Base-by-base conservation (phyloP, 2,329 filamentous ascomycete species). In the Xylariaceae sp. region DNA sequence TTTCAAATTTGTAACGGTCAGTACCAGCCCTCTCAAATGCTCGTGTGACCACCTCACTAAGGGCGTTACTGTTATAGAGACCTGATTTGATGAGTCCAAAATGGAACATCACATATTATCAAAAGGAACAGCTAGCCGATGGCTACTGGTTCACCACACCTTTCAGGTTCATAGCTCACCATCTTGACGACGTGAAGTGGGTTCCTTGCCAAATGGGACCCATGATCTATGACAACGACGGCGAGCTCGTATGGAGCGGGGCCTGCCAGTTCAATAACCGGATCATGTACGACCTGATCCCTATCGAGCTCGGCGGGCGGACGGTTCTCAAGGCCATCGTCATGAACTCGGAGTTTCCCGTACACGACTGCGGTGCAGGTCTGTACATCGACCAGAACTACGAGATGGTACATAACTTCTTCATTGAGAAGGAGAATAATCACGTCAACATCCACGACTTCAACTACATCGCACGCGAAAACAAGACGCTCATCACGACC, bases 241-340 rank as follows among this genome's bases (percentile, higher is more conserved):
- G 37, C 12, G 37, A 39, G 37, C 21, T 39, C 7, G 21, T 39
- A 10, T 39, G 37, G 37, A 39, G 37, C 21, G 37, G 37, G n/a
- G 37, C 37, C 11, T 39, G 37, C 37, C 37, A 39, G 37, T 39
- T 23, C 37, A 39, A 39, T 27, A 21, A 39, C 17, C 37, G 37
- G 5, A 39, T 39, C 19, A 39, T 39, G 37, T 39, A 39, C 37
- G 37, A 39, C 21, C 16, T 39, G 12, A n/a, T 39, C 5, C 37
- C 37, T 10, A 17, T 39, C 11, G 17, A 39, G 19, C 14, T 39
- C 21, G 21, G 21, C 37, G 21, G 21, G 5, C 20, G 19, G 21
- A 39, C 37, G 21, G 37, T 39, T 22, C 37, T 39, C 17, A 39
- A 39, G 21, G 49, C 63, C 59, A 27, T 59, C 48, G 17, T 54